phyloP scores from a whole-genome alignment of 2,329 filamentous ascomycete genomes.

The Fusarium sp. region DNA sequence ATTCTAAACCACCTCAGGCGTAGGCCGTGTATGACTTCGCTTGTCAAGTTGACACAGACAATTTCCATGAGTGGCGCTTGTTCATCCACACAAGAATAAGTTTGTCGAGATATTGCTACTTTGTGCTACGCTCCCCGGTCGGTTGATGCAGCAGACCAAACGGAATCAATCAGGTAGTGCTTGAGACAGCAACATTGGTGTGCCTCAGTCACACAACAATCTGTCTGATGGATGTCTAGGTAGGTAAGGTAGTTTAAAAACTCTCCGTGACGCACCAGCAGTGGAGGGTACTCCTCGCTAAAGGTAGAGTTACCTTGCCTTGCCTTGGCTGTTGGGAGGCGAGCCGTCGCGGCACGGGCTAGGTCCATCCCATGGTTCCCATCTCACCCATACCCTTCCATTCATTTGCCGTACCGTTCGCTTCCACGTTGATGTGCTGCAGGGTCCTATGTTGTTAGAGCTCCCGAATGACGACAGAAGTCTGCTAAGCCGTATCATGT shows the following conservation, averaged over 20 bases:
- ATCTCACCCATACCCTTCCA: constrained; percentile 2
- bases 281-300: constrained; percentile 16
- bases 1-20: constrained; percentile 1
- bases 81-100: constrained; percentile 3
- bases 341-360: constrained; percentile 31
- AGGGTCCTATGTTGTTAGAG: constrained; percentile 21
- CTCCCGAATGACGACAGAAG: constrained; percentile 8
- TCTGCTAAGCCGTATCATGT: background rate
- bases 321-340: constrained; percentile 22
- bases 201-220: background rate
- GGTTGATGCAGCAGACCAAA: background rate
- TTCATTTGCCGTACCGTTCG: constrained; percentile 12
- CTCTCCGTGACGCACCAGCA: constrained; percentile 26
- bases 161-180: background rate
- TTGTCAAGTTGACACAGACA: constrained; percentile 2
- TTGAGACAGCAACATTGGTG: background rate
- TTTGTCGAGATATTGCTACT: constrained; percentile 4
- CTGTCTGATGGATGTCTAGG: background rate
- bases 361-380: constrained; percentile 22
- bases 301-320: background rate
- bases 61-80: constrained; percentile 9
- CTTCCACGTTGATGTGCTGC: constrained; percentile 32
- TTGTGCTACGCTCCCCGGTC: background rate
- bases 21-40: constrained; percentile 1
- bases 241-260: background rate